Evolutionary conservation across 2,329 filamentous ascomycete genomes (phyloP).

Genomic region (Aspergillus quadricinctus): DNA sequence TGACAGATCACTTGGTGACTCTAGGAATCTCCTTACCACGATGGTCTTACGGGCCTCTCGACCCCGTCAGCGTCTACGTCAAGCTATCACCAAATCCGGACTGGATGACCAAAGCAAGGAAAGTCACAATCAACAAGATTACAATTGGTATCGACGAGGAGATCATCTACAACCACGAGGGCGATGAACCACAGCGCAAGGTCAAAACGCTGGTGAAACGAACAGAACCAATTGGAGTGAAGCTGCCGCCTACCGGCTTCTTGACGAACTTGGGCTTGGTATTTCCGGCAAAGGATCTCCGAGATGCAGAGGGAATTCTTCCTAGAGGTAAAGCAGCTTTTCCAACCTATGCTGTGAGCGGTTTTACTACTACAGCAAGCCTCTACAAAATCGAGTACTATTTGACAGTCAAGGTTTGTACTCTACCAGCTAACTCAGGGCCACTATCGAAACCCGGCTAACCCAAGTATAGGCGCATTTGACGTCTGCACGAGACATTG

Average conservation of each 20-base stretch:
- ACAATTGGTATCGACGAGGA: slow-evolving; percentile 94
- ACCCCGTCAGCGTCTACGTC: slow-evolving; percentile 94
- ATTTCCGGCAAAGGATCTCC: slow-evolving; percentile 82
- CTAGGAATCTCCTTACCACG: slow-evolving; percentile 86
- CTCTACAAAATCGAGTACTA: slow-evolving; percentile 99
- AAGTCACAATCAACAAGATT: slow-evolving; percentile 90
- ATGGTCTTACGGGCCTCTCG: slow-evolving; percentile 93
- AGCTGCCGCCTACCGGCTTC: slow-evolving; percentile 85
- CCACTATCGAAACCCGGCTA: slow-evolving; percentile 9
- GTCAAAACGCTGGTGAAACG: slow-evolving; percentile 82
- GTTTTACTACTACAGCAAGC: slow-evolving; percentile 89
- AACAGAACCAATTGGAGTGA: slow-evolving; percentile 73
- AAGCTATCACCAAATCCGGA: slow-evolving; percentile 89
- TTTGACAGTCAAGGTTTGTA: slow-evolving; percentile 76
- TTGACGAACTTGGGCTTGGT: slow-evolving; percentile 87
- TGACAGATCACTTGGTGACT: slow-evolving; percentile 85
- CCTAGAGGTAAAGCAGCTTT: slow-evolving; percentile 81
- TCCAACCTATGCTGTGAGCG: slow-evolving; percentile 79
- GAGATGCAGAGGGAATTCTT: slow-evolving; percentile 83
- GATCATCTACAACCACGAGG: slow-evolving; percentile 97
- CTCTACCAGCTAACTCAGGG: neutral
- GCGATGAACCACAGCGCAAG: slow-evolving; percentile 89
- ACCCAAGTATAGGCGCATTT: slow-evolving; percentile 66
- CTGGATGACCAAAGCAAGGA: slow-evolving; percentile 84
- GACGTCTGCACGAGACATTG: slow-evolving; percentile 81